Base-by-base conservation (phyloP, 2,329 filamentous ascomycete species). In the Fusarium falciforme region DNA sequence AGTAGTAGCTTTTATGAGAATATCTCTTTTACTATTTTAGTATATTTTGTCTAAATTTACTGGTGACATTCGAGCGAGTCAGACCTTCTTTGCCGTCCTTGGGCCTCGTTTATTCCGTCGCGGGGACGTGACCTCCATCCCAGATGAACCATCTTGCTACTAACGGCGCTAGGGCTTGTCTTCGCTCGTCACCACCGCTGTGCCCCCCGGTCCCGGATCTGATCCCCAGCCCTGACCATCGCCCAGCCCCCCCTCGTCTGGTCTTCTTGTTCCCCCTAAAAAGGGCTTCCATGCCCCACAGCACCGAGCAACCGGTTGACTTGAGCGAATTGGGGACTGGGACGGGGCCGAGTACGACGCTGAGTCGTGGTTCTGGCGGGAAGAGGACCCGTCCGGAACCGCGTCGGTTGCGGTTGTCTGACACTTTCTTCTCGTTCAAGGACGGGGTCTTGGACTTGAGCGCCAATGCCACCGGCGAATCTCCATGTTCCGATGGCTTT, bases 291-390 rank as follows among this genome's bases (percentile, higher is more conserved):
- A 31, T 64, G 35, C 74, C 69, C 74, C 68, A 75, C 70, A 42
- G 76, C 76, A 77, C 77, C 77, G 74, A 78, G 68, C 62, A 74
- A 64, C 70, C 70, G 76, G 76, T 78, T 71, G 61, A 71, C 67
- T 66, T 76, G 76, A 66, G 76, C 76, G 67, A 70, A 75, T 78
- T 70, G 59, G 71, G 68, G 67, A 66, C 49, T 52, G 40, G 54
- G 52, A 74, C 60, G 67, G 74, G 52, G 57, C 68, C 61, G 61
- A 55, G 29, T 70, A 61, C 55, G 59, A 68, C 67, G 63, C 67
- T 76, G 74, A 65, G 68, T 76, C 74, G 74, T 73, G 70, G 72
- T 36, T 38, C 44, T 59, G 60, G 38, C 49, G 67, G 35, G 71
- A 65, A 71, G 66, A 61, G 62, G 60, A 42, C 60, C 71, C 55